Percentiles rank a stretch among this genome's conserved stretches.
These are phyloP conservation scores for Fusarium graminum DNA, from an alignment of 2,329 filamentous ascomycete species.

Conservation along the genomic window DNA sequence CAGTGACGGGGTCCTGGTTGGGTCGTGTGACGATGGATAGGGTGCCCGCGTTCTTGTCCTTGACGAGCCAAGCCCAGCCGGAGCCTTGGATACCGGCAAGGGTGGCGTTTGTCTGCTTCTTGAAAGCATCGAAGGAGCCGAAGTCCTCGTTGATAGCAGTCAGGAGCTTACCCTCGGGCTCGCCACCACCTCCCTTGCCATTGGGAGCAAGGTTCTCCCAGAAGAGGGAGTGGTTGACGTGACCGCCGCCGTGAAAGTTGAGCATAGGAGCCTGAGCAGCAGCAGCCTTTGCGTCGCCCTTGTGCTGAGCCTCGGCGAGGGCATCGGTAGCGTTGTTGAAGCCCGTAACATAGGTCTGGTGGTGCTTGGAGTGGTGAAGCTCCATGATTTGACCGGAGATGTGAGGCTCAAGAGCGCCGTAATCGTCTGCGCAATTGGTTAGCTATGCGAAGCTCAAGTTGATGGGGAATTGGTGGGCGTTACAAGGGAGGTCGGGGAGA, in stretches of 20 bases:
- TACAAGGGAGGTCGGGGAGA: constrained; percentile 84
- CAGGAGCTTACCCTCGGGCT: constrained; percentile 72
- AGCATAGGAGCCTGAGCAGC: constrained; percentile 67
- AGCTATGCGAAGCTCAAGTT: neutral
- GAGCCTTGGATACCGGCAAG: constrained; percentile 85
- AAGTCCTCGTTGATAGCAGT: constrained; percentile 74
- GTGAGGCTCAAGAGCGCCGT: constrained; percentile 87
- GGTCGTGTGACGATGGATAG: constrained; percentile 77
- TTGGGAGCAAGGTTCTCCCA: constrained; percentile 84
- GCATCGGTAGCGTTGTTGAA: constrained; percentile 86
- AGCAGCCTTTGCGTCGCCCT: constrained; percentile 69
- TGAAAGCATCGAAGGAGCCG: constrained; percentile 73
- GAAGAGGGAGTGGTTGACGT: constrained; percentile 89
- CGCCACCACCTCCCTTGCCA: constrained; percentile 71
- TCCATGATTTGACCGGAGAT: constrained; percentile 96
- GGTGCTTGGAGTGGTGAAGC: constrained; percentile 93
- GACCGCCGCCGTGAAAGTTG: constrained; percentile 87
- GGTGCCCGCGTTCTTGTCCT: constrained; percentile 72
- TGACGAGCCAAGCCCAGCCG: constrained; percentile 92
- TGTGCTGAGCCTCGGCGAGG: constrained; percentile 72
- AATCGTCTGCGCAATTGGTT: constrained; percentile 78
- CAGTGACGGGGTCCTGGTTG: constrained; percentile 91
- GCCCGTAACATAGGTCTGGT: constrained; percentile 92
- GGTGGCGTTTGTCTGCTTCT: constrained; percentile 75
- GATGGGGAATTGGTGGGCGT: neutral